Evolutionary conservation across 2,329 filamentous ascomycete species (phyloP).

Genomic region (Talaromyces pinophilus): DNA sequence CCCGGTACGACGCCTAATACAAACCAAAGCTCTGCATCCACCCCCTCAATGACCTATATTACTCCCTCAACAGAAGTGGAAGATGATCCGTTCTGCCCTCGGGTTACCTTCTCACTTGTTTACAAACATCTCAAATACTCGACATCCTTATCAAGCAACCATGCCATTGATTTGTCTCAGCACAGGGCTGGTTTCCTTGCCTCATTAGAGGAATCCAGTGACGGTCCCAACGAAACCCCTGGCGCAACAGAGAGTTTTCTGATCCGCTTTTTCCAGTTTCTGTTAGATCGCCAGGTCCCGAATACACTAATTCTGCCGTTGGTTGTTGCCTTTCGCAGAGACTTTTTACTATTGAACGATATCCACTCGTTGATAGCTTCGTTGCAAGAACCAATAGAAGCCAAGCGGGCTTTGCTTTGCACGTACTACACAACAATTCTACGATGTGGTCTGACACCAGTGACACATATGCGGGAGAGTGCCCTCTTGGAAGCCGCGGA

Average conservation of each 20-base stretch:
- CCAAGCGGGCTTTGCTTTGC: not conserved
- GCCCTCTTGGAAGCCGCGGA: constrained; percentile 1
- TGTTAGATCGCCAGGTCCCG: not conserved
- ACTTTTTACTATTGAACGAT: constrained; percentile 5
- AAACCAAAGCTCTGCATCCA: not conserved
- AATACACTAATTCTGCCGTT: not conserved
- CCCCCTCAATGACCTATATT: constrained; percentile 5
- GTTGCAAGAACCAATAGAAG: not conserved
- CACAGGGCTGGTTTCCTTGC: not conserved
- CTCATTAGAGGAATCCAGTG: not conserved
- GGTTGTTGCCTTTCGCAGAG: not conserved
- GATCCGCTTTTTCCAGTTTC: constrained; percentile 7
- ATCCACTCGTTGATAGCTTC: constrained; percentile 14
- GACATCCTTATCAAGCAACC: not conserved
- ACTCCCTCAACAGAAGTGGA: constrained; percentile 7
- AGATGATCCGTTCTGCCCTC: not conserved
- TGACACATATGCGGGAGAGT: not conserved
- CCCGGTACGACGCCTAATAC: not conserved
- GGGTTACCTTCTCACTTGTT: not conserved
- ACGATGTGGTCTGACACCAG: not conserved
- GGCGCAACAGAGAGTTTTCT: not conserved
- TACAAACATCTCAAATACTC: constrained; percentile 5
- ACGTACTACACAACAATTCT: constrained; percentile 4
- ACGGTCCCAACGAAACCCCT: not conserved
- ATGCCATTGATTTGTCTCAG: constrained; percentile 6